A percentile compares a stretch with the other conserved stretches of the same genome.
Conservation (phyloP, 176 grass and related monocot genomes). For the Juncus inflexus region DNA sequence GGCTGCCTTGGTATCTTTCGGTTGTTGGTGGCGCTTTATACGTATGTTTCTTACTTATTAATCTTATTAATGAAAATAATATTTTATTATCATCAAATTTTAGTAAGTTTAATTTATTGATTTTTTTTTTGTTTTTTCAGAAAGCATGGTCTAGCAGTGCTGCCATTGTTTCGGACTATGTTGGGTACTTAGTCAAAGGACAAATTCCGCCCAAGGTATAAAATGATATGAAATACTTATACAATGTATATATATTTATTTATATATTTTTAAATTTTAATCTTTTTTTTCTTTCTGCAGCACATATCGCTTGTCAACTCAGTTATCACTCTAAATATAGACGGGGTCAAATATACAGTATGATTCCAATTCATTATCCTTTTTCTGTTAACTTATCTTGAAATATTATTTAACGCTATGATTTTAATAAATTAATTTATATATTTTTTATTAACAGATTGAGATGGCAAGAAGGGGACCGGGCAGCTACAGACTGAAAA, state of each 20-base stretch:
- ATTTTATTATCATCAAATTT: slow-evolving; percentile 12
- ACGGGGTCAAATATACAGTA: slow-evolving; percentile 98
- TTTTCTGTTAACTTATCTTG: slow-evolving; percentile 27
- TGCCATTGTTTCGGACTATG: slow-evolving; percentile 71
- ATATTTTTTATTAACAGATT: slow-evolving; percentile 43
- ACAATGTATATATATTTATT: slow-evolving; percentile 24
- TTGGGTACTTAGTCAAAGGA: slow-evolving; percentile 96
- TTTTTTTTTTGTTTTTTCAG: slow-evolving; percentile 46
- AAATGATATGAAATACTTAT: slow-evolving; percentile 28
- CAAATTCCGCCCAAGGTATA: slow-evolving; percentile 97
- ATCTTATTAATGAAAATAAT: neutral
- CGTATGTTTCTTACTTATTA: slow-evolving; percentile 38
- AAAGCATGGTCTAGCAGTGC: slow-evolving; percentile 95
- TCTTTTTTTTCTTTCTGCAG: slow-evolving; percentile 52
- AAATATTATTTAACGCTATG: slow-evolving; percentile 8
- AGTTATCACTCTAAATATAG: slow-evolving; percentile 83
- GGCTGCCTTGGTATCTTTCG: slow-evolving; percentile 97
- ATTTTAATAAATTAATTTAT: slow-evolving; percentile 29
- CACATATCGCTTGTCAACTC: slow-evolving; percentile 99
- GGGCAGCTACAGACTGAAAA: slow-evolving; percentile 86
- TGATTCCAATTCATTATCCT: slow-evolving; percentile 25
- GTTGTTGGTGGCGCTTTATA: slow-evolving; percentile 97
- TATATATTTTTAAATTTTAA: slow-evolving; percentile 34
- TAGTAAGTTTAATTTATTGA: slow-evolving; percentile 18
- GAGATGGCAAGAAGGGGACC: slow-evolving; percentile 81